Conservation (phyloP, 164 flowering plant species). For the Pachysandra terminalis region DNA sequence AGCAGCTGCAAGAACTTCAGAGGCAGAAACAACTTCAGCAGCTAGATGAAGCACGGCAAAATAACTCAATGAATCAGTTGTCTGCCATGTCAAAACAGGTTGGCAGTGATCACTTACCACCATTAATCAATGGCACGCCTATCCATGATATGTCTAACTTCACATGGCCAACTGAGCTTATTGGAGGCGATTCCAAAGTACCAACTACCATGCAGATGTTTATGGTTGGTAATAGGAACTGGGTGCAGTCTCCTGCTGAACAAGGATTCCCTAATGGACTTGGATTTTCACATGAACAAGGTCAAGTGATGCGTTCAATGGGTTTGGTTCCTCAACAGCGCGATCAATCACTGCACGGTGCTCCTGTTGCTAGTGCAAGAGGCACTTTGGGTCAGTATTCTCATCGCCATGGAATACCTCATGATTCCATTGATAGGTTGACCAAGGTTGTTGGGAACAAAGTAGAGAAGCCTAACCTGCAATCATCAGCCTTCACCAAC, state of each 20-base stretch:
- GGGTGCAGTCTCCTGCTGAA: constrained; percentile 38
- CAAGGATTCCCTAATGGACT: constrained; percentile 48
- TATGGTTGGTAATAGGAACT: constrained; percentile 32
- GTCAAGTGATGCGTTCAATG: constrained; percentile 36
- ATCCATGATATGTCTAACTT: constrained; percentile 35
- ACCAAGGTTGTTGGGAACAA: constrained; percentile 30
- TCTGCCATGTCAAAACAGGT: constrained; percentile 36
- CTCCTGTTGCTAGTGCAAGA: constrained; percentile 40
- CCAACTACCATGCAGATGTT: constrained; percentile 37
- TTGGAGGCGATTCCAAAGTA: constrained; percentile 21
- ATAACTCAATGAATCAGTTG: constrained; percentile 35
- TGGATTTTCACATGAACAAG: constrained; percentile 38
- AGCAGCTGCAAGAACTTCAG: constrained; percentile 68
- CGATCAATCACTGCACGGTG: constrained; percentile 61
- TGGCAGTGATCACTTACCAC: constrained; percentile 36
- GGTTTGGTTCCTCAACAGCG: constrained; percentile 45
- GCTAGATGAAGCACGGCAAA: constrained; percentile 44
- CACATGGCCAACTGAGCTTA: constrained; percentile 20
- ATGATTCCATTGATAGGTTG: constrained; percentile 31
- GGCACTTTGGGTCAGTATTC: constrained; percentile 35
- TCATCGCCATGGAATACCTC: constrained; percentile 42
- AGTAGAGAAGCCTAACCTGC: constrained; percentile 36
- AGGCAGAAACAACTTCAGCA: constrained; percentile 62
- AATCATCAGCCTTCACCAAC: constrained; percentile 32
- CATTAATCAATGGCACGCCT: constrained; percentile 40